These are phyloP conservation scores for Sphaerosporella brunnea DNA, from an alignment of 495 filamentous ascomycete genomes.

Conservation along the genomic window DNA sequence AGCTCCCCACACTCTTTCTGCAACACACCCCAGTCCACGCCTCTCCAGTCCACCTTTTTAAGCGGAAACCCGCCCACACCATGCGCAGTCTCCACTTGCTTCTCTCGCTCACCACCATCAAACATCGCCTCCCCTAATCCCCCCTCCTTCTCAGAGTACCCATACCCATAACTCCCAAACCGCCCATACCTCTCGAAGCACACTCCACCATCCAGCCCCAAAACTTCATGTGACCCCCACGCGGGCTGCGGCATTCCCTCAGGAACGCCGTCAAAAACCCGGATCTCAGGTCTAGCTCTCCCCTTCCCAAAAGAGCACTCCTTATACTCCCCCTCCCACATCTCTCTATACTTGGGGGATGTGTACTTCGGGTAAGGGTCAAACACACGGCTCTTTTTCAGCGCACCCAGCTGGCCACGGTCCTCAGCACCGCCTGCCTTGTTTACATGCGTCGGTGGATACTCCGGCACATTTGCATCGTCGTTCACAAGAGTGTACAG, in stretches of 20 bases:
- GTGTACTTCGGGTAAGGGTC: constrained; percentile 15
- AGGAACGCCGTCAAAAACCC: constrained; percentile 20
- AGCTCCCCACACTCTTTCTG: constrained; percentile 43
- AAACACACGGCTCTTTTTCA: constrained; percentile 9
- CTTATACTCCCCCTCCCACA: constrained; percentile 8
- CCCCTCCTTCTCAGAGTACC: constrained; percentile 57
- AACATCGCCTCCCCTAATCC: constrained; percentile 67
- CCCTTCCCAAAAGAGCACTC: background rate
- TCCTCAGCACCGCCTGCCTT: background rate
- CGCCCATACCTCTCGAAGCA: constrained; percentile 89
- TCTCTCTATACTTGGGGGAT: constrained; percentile 6
- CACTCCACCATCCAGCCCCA: constrained; percentile 67
- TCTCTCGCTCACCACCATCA: constrained; percentile 57
- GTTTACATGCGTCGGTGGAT: constrained; percentile 6
- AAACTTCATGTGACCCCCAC: constrained; percentile 61
- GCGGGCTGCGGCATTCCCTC: constrained; percentile 53
- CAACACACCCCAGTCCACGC: constrained; percentile 51
- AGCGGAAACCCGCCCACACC: constrained; percentile 18
- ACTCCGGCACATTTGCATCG: constrained; percentile 14
- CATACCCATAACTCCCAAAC: constrained; percentile 75
- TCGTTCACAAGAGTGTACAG: constrained; percentile 10
- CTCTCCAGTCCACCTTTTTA: constrained; percentile 41
- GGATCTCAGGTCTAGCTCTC: constrained; percentile 13
- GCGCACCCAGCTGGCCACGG: background rate
- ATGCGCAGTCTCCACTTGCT: constrained; percentile 50